Evolutionary conservation across 1,139 yeast genomes (phyloP).

Genomic region (Saccharomyces hybrid): DNA sequence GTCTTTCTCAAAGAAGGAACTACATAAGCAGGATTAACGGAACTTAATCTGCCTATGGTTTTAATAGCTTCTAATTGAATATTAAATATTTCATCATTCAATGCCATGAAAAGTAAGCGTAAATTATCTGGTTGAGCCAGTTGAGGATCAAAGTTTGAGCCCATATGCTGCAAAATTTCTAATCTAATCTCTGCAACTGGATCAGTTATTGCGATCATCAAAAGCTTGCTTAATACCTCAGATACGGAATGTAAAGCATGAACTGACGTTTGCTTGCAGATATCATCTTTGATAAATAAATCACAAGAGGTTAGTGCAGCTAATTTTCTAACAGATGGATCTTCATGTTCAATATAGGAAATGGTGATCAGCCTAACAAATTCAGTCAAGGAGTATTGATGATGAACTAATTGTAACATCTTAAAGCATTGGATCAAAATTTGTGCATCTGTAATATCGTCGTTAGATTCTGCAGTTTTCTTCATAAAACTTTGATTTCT

Average conservation of each 20-base stretch:
- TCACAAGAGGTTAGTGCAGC: slow-evolving; percentile 82
- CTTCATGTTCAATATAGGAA: slow-evolving; percentile 71
- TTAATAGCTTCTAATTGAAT: slow-evolving; percentile 75
- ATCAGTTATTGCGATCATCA: slow-evolving; percentile 86
- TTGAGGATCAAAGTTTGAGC: slow-evolving; percentile 79
- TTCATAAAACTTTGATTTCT: slow-evolving; percentile 65
- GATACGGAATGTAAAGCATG: slow-evolving; percentile 79
- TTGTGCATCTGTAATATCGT: slow-evolving; percentile 28
- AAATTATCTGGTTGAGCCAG: slow-evolving; percentile 91
- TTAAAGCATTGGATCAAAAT: slow-evolving; percentile 36
- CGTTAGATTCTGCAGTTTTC: slow-evolving; percentile 38
- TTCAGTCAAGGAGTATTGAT: slow-evolving; percentile 72
- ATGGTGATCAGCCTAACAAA: slow-evolving; percentile 80
- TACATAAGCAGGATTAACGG: slow-evolving; percentile 89
- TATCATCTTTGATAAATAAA: slow-evolving; percentile 68
- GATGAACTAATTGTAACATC: slow-evolving; percentile 68
- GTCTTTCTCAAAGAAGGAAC: slow-evolving; percentile 88
- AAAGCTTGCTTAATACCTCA: slow-evolving; percentile 71
- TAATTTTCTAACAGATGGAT: slow-evolving; percentile 69
- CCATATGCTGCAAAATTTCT: slow-evolving; percentile 68
- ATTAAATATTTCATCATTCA: slow-evolving; percentile 83
- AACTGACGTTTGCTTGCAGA: slow-evolving; percentile 77
- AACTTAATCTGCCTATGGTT: slow-evolving; percentile 75
- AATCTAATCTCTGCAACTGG: slow-evolving; percentile 76
- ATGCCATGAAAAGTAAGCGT: slow-evolving; percentile 72